phyloP scores from a whole-genome alignment of 352 stramenopile species.

The Globisporangium middletonii region DNA sequence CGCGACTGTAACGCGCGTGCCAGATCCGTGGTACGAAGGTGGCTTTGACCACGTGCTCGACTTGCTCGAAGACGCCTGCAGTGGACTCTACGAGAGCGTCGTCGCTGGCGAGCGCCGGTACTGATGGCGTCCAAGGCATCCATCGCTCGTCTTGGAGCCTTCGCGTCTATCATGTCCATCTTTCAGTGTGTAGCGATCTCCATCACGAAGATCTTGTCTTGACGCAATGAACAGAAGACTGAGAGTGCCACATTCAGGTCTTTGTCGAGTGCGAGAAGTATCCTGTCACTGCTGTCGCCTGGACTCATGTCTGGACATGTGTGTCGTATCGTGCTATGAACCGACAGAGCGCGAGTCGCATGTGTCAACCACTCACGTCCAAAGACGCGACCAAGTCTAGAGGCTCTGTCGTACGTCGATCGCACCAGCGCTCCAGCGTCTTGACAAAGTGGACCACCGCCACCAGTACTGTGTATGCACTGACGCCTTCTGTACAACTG shows the following conservation, averaged over 20 bases:
- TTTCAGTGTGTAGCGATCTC: too few relatives aligned
- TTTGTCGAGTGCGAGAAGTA: too few relatives aligned
- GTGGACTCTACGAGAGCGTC: conserved; percentile 66
- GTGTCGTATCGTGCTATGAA: too few relatives aligned
- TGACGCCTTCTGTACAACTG: neutral
- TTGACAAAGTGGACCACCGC: too few relatives aligned
- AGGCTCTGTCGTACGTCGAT: conserved; percentile 6
- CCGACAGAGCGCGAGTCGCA: conserved; percentile 6
- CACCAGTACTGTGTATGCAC: neutral
- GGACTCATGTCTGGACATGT: neutral
- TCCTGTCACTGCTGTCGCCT: neutral
- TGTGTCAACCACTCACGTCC: conserved; percentile 5
- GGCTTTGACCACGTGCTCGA: conserved; percentile 88
- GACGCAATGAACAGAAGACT: too few relatives aligned
- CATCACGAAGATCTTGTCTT: too few relatives aligned
- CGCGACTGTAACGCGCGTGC: conserved; percentile 48
- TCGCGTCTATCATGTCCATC: too few relatives aligned
- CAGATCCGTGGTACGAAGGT: conserved; percentile 85
- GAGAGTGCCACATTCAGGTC: too few relatives aligned
- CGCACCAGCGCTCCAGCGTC: too few relatives aligned
- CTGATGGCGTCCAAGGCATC: neutral
- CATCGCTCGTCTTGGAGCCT: too few relatives aligned
- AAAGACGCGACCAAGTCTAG: conserved; percentile 10
- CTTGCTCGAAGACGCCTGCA: conserved; percentile 83
- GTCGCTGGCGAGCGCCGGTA: conserved; percentile 4